phyloP scores from a whole-genome alignment of 257 asterid species.

The Lycium ferocissimum region DNA sequence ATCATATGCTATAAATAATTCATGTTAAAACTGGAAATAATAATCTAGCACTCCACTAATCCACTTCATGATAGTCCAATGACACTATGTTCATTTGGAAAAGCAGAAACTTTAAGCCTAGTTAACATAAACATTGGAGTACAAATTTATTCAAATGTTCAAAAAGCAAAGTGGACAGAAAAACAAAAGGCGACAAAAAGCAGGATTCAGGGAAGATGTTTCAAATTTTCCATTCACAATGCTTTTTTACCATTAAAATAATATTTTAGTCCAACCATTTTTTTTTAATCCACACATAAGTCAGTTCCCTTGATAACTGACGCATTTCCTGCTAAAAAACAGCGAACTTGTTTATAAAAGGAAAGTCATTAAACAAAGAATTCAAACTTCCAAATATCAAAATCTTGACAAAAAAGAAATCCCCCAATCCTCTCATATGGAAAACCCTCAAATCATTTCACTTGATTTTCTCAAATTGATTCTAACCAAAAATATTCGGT shows the following conservation, averaged over 20 bases:
- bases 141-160: background rate
- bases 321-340: background rate
- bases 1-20: background rate
- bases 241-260: background rate
- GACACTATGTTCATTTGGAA: background rate
- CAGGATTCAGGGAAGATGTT: conserved; percentile 20
- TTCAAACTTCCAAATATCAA: background rate
- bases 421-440: background rate
- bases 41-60: background rate
- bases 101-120: background rate
- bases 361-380: background rate
- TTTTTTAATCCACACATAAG: background rate
- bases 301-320: background rate
- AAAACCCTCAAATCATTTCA: background rate
- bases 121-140: background rate
- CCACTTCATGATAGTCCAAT: conserved; percentile 6
- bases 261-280: background rate
- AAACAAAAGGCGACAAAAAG: conserved; percentile 9
- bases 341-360: background rate
- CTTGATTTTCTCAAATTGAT: background rate
- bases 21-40: background rate
- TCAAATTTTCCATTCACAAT: background rate
- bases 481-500: background rate
- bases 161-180: background rate
- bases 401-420: background rate